These are phyloP conservation scores for Saccharomycopsis fibuligera DNA, from an alignment of 805 yeast species.

Conservation along the genomic window DNA sequence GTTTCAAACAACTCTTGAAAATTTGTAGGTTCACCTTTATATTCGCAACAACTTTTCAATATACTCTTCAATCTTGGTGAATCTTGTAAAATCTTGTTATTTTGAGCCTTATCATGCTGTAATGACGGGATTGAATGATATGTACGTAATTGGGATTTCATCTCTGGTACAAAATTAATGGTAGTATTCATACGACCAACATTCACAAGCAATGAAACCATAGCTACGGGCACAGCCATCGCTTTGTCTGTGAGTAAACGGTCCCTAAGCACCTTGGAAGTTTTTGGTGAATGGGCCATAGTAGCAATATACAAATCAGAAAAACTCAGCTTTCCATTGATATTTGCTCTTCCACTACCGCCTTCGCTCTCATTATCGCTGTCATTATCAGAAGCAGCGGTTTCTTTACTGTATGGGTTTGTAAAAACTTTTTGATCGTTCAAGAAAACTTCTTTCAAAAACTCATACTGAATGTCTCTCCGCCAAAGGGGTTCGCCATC, in stretches of 20 bases:
- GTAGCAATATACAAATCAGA: slow-evolving; percentile 79
- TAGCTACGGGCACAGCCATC: slow-evolving; percentile 63
- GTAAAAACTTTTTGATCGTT: slow-evolving; percentile 63
- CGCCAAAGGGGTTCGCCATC: slow-evolving; percentile 94
- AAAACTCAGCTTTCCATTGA: slow-evolving; percentile 56
- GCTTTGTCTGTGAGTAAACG: slow-evolving; percentile 57
- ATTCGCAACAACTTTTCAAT: slow-evolving; percentile 80
- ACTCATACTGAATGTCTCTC: slow-evolving; percentile 78
- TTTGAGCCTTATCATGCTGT: slow-evolving; percentile 50
- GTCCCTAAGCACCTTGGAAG: slow-evolving; percentile 78
- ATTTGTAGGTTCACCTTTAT: slow-evolving; percentile 42
- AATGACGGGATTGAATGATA: slow-evolving; percentile 90
- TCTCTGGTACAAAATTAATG: slow-evolving; percentile 87
- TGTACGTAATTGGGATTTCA: slow-evolving; percentile 89
- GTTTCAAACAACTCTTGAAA: slow-evolving; percentile 39
- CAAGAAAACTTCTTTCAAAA: slow-evolving; percentile 56
- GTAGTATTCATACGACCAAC: slow-evolving; percentile 94
- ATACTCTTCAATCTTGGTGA: slow-evolving; percentile 91
- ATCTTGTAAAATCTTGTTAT: slow-evolving; percentile 78
- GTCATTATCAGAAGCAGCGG: slow-evolving; percentile 33
- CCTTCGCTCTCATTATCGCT: no score
- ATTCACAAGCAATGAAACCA: slow-evolving; percentile 81
- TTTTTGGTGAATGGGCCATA: slow-evolving; percentile 73
- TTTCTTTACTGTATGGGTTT: slow-evolving; percentile 43
- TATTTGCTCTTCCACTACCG: no score